A percentile compares a stretch with the other conserved stretches of the same genome.
Conservation (phyloP, 1,284 basidiomycete genomes). For the Marasmius sp. region DNA sequence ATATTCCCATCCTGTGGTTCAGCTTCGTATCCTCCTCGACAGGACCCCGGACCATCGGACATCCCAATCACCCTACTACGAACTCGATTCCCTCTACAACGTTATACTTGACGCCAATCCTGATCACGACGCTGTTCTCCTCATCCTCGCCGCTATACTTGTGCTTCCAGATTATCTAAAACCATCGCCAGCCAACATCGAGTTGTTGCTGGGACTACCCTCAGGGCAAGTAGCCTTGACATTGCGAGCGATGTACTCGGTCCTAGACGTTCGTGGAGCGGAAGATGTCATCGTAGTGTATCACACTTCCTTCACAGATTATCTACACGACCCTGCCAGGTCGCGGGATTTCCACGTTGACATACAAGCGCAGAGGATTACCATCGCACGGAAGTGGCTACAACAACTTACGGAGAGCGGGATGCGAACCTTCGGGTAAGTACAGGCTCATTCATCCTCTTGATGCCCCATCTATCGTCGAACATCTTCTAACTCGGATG, state of each 20-base stretch:
- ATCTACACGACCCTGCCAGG: not conserved
- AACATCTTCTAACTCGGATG: too few relatives aligned
- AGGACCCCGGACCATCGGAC: not conserved
- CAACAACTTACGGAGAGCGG: too few relatives aligned
- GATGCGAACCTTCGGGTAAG: too few relatives aligned
- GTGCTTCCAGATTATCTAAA: too few relatives aligned
- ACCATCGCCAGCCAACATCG: not conserved
- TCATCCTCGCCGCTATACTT: not conserved
- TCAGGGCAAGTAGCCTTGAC: not conserved
- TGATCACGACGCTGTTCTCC: not conserved
- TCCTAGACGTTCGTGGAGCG: not conserved
- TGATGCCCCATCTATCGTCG: too few relatives aligned
- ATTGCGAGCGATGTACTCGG: not conserved
- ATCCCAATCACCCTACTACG: slow-evolving; percentile 8
- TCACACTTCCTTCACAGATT: not conserved
- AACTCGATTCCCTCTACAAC: not conserved
- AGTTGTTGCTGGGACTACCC: not conserved
- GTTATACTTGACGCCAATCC: not conserved
- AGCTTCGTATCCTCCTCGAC: slow-evolving; percentile 20
- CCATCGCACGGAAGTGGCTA: not conserved
- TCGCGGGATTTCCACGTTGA: not conserved
- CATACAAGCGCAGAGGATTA: too few relatives aligned
- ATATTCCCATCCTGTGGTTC: slow-evolving; percentile 19
- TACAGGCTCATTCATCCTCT: too few relatives aligned
- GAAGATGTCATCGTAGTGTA: not conserved